Evolutionary conservation across 306 rosid species (phyloP), one percentile per base, ranked within the genome.

Genomic region (Dalbergia oliveri): DNA sequence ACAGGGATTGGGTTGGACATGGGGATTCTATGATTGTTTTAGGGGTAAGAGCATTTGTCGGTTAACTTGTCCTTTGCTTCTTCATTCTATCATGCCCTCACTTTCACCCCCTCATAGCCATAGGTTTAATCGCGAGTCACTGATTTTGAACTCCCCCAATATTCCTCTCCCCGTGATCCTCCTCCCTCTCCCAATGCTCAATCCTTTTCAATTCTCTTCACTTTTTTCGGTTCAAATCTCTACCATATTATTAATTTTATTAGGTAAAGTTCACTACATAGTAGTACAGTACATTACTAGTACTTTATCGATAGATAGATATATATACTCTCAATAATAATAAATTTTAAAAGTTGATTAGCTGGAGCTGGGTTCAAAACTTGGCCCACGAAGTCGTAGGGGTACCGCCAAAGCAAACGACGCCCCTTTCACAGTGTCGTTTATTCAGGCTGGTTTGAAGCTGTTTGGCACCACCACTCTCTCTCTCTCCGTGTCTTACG

Each of bases 111-210:
- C 8, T 62, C 31, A 26, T 26, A 26, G 3, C 31, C 3, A 26
- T 2, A 26, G 31, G 31, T 26, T 26, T 26, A 0, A 26, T 26
- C 31, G 41, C 7, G 7, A 4, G 41, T 9, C 8, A 2, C 50
- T 44, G 50, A 37, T 37, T 7, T 65, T 66, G 68, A 83, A 87
- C 56, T 82, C 69, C 61, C 78, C 74, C 34, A 71, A 67, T 83
- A 79, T 62, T 45, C 69, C 16, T 18, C 33, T 15, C 8, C 69
- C 60, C 86, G 87, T 79, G 85, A 84, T 68, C 70, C n/a, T 15
- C 49, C 2, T 56, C 15, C 9, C 3, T 37, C 44, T 11, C 37
- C 9, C 18, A 9, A 23, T 60, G 13, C n/a, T 11, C 37, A 4
- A 4, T 11, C 66, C 26, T 26, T 11, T 26, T 54, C 60, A n/a